phyloP scores from a whole-genome alignment of 305 asterid genomes.

The Rubia peregrina region DNA sequence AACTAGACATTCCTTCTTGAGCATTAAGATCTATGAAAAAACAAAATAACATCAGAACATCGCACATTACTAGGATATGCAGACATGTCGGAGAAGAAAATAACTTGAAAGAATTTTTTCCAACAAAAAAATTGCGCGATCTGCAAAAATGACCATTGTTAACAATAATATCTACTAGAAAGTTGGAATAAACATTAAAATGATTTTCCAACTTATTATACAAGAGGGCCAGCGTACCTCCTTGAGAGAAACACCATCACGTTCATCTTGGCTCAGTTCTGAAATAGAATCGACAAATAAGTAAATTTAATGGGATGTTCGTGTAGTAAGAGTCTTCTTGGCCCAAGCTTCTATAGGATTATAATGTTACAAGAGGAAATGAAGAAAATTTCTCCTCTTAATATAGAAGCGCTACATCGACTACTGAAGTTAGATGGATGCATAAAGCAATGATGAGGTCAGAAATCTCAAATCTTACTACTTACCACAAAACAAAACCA shows the following conservation, averaged over 20 bases:
- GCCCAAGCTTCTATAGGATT: not conserved
- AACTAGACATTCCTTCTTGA: not conserved
- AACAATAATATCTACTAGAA: not conserved
- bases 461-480: not conserved
- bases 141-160: too few relatives aligned
- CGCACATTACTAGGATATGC: too few relatives aligned
- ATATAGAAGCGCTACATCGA: not conserved
- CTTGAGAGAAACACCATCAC: slow-evolving; percentile 59
- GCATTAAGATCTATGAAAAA: not conserved
- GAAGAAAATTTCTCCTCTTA: not conserved
- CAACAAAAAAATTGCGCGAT: too few relatives aligned
- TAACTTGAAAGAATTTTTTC: too few relatives aligned
- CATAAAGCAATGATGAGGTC: not conserved
- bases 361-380: not conserved
- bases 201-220: too few relatives aligned
- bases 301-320: not conserved
- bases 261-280: slow-evolving; percentile 63
- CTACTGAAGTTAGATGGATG: not conserved
- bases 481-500: not conserved
- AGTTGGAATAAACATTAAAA: not conserved
- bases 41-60: too few relatives aligned
- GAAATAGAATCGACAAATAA: slow-evolving; percentile 16
- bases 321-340: not conserved
- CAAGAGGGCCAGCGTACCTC: slow-evolving; percentile 32
- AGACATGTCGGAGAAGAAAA: too few relatives aligned